Conservation (phyloP, 345 rosid species). For the Populus pruinosa region DNA sequence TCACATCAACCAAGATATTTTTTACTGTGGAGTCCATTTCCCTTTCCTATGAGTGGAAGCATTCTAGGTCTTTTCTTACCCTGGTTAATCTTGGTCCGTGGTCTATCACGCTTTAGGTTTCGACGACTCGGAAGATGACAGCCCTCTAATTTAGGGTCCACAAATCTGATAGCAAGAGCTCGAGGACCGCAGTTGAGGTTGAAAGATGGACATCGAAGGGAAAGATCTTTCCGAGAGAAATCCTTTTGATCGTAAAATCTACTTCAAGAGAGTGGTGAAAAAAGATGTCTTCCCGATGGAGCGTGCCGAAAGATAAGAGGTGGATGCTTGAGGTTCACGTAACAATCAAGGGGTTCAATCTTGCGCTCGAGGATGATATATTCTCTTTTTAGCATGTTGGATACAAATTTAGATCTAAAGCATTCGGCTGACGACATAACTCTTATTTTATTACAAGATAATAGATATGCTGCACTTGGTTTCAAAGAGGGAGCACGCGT, state of each 20-base stretch:
- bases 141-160: neutral
- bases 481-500: neutral
- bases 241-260: constrained; percentile 13
- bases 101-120: neutral
- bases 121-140: neutral
- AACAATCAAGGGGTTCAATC: neutral
- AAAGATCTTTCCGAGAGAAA: neutral
- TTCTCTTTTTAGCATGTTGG: constrained; percentile 9
- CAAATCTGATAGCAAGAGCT: neutral
- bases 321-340: constrained; percentile 18
- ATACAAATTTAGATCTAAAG: neutral
- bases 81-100: neutral
- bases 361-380: neutral
- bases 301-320: constrained; percentile 23
- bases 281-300: neutral
- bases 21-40: neutral
- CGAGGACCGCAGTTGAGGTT: constrained; percentile 12
- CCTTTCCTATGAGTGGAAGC: neutral
- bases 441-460: neutral
- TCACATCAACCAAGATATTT: too few species aligned
- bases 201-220: neutral
- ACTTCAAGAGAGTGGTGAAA: neutral
- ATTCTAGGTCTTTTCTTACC: neutral
- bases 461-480: too few species aligned
- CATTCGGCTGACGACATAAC: neutral